Evolutionary conservation across 176 grass and related monocot genomes (phyloP).

Genomic region (Oryza coarctata): DNA sequence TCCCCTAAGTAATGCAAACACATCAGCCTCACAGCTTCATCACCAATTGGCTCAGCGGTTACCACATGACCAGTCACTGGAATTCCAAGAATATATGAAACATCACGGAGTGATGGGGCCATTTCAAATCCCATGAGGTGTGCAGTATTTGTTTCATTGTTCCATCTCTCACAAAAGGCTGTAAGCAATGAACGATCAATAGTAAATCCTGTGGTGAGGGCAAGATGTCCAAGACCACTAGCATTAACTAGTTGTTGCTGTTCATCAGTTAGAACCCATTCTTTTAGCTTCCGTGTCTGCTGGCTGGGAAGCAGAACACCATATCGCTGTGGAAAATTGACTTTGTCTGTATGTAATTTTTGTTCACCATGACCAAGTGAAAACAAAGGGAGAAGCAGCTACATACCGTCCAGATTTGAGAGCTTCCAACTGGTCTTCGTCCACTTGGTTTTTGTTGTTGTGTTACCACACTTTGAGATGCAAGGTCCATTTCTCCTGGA

Average conservation of each 20-base stretch:
- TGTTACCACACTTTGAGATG: constrained; percentile 23
- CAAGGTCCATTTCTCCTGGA: constrained; percentile 45
- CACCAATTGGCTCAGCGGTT: constrained; percentile 45
- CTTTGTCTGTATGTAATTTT: constrained; percentile 14
- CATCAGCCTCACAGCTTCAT: constrained; percentile 59
- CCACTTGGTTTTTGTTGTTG: constrained; percentile 50
- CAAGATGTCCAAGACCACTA: constrained; percentile 65
- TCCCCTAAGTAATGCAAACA: constrained; percentile 57
- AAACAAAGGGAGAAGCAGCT: constrained; percentile 19
- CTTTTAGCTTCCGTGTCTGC: constrained; percentile 61
- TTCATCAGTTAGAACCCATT: constrained; percentile 56
- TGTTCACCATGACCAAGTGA: constrained; percentile 8
- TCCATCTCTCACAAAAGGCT: constrained; percentile 61
- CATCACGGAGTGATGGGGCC: constrained; percentile 53
- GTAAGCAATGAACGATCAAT: constrained; percentile 62
- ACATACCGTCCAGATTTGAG: constrained; percentile 53
- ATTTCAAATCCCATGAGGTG: constrained; percentile 65
- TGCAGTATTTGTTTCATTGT: constrained; percentile 65
- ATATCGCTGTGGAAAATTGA: constrained; percentile 39
- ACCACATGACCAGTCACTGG: constrained; percentile 61
- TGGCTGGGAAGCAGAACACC: constrained; percentile 64
- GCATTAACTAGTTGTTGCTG: constrained; percentile 56
- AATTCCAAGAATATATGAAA: constrained; percentile 63
- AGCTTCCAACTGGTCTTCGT: constrained; percentile 48
- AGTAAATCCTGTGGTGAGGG: constrained; percentile 60